Evolutionary conservation across 371 early-diverging fungal genomes (phyloP).

Genomic region (Circinella minor): DNA sequence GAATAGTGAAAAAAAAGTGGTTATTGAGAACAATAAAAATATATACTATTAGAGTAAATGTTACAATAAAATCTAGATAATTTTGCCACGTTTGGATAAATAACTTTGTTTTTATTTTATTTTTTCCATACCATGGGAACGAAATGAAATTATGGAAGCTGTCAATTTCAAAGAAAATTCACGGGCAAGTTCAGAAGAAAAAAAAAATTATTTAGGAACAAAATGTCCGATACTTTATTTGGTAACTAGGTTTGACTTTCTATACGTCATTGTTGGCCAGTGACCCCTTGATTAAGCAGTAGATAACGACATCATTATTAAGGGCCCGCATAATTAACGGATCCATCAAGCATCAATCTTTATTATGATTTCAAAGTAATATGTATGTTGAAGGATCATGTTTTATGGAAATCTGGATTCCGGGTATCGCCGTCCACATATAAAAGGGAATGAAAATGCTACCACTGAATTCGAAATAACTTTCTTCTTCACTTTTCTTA

Average conservation of each 20-base stretch:
- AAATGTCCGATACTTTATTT: neutral
- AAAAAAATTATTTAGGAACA: neutral
- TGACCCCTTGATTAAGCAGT: conserved; percentile 3
- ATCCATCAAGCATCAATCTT: neutral
- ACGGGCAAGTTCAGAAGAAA: neutral
- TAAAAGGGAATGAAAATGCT: neutral
- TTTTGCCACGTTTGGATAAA: conserved; percentile 11
- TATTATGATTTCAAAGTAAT: too few species aligned
- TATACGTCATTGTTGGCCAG: conserved; percentile 7
- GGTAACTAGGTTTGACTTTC: neutral
- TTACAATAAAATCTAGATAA: conserved; percentile 6
- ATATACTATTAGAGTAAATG: neutral
- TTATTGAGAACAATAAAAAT: too few species aligned
- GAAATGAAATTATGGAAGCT: neutral
- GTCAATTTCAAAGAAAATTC: neutral
- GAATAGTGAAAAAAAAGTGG: too few species aligned
- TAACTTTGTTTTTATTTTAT: neutral
- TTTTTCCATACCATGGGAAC: neutral
- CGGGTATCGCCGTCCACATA: conserved; percentile 1
- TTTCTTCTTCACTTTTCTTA: neutral
- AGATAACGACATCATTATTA: neutral
- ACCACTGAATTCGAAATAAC: neutral
- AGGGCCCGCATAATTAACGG: neutral
- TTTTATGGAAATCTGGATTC: neutral
- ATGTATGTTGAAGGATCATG: too few species aligned